These are phyloP conservation scores for Hsuehochloa calcarea DNA, from an alignment of 176 grass and related monocot genomes.

Conservation along the genomic window DNA sequence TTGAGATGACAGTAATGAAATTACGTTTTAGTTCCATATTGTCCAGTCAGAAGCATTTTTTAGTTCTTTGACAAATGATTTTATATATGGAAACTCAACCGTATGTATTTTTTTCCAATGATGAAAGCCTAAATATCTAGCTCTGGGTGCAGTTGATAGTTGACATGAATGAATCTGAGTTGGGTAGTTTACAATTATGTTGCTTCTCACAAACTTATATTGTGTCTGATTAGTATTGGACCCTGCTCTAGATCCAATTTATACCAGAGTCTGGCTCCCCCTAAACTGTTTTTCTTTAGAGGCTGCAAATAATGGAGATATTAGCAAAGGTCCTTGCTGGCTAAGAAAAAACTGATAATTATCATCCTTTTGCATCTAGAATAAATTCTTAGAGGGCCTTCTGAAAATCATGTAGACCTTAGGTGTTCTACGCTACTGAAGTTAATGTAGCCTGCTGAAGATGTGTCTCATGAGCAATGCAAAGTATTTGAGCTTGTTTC, in stretches of 20 bases:
- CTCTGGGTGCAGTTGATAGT: not conserved
- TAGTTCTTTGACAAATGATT: not conserved
- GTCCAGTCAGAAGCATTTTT: not conserved
- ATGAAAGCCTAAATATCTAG: not conserved
- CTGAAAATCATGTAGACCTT: not conserved
- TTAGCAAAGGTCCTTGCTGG: constrained; percentile 4
- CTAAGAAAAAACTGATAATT: not conserved
- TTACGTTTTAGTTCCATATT: not conserved
- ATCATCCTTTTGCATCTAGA: not conserved
- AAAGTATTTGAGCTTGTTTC: not conserved
- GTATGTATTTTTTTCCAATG: not conserved
- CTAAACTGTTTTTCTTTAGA: not conserved
- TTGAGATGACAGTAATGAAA: not conserved
- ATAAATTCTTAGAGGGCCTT: not conserved
- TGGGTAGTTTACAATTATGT: constrained; percentile 3
- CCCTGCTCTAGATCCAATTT: constrained; percentile 10
- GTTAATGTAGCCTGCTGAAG: not conserved
- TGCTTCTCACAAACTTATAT: not conserved
- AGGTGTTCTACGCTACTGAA: not conserved
- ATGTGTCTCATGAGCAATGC: not conserved
- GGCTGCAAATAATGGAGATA: constrained; percentile 22
- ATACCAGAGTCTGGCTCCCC: not conserved
- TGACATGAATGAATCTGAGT: not conserved
- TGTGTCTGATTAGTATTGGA: not conserved
- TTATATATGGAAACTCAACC: not conserved